A percentile compares a stretch with the other conserved stretches of the same genome.
phyloP scores from a whole-genome alignment of 805 yeast species.

The Candida railenensis region DNA sequence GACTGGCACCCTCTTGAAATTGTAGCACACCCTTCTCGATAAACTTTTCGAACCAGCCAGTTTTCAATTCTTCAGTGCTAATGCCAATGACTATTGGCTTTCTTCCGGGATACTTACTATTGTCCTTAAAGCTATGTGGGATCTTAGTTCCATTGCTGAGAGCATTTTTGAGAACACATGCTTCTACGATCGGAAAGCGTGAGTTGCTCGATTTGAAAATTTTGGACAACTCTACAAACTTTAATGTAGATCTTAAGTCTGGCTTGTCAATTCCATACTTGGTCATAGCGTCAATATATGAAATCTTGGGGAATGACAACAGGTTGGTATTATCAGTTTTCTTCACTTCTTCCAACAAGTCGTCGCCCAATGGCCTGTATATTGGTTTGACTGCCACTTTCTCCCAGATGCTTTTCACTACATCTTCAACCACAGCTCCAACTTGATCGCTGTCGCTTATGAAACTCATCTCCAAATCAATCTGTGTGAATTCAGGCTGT shows the following conservation, averaged over 20 bases:
- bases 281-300: conserved; percentile 68
- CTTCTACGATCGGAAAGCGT: conserved; percentile 71
- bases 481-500: conserved; percentile 96
- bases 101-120: conserved; percentile 50
- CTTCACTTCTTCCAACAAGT: conserved; percentile 24
- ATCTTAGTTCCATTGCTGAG: conserved; percentile 26
- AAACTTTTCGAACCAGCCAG: conserved; percentile 44
- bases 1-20: conserved; percentile 14
- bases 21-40: conserved; percentile 27
- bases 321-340: conserved; percentile 6
- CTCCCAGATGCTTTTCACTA: conserved; percentile 58
- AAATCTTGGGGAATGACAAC: conserved; percentile 40
- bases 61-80: conserved; percentile 29
- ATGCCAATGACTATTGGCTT: conserved; percentile 59
- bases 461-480: conserved; percentile 94
- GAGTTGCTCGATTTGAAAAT: conserved; percentile 32
- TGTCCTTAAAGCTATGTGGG: conserved; percentile 40
- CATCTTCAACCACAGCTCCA: conserved; percentile 56
- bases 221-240: conserved; percentile 48
- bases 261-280: conserved; percentile 93
- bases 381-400: conserved; percentile 40
- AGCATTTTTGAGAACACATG: conserved; percentile 58
- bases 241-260: conserved; percentile 67
- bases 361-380: conserved; percentile 32
- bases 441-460: conserved; percentile 66